Base-by-base conservation (phyloP, 2,329 filamentous ascomycete genomes). In the Blumeriella jaapii region DNA sequence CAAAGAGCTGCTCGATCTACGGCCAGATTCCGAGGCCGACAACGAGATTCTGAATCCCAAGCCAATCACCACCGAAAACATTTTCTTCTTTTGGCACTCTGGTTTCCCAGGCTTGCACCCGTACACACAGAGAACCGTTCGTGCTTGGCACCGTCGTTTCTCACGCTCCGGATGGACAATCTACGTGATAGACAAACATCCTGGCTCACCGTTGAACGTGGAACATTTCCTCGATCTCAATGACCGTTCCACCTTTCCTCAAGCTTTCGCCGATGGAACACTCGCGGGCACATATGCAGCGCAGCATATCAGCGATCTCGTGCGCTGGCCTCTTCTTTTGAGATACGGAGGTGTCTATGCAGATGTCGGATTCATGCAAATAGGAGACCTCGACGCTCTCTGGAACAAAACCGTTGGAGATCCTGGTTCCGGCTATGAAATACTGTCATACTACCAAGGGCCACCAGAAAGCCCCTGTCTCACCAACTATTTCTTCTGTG, bases 21-120 rank as follows among this genome's bases (percentile, higher is more conserved):
- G 67, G 6, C 46, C 65, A 3, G 67, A 70, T 31, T 41, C 53
- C 3, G 60, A 64, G 38, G 54, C 70, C 17, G 66, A 70, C 38
- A 35, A 56, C 11, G 57, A 58, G 8, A 44, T 70, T 18, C 45
- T 61, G 1, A 48, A 63, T 32, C 61, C 60, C 1, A 46, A 43
- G 13, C 56, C 62, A 13, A 51, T 65, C 0, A 50, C 54, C 18
- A 24, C 28, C 17, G 73, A 73, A 49, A 71, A 71, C 30, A 55
- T 74, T 16, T 75, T 68, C 61, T 69, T 71, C 48, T 74, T 71
- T 55, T 75, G 70, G 70, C 61, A 73, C 49, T 55, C 54, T 3
- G 69, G 69, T 17, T 67, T 62, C 45, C 27, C 44, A 3, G 54
- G 52, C 16, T 65, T 74, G 61, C 65, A 69, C 38, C 58, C 60